phyloP scores from a whole-genome alignment of 345 rosid species.

The Syzygium grande region DNA sequence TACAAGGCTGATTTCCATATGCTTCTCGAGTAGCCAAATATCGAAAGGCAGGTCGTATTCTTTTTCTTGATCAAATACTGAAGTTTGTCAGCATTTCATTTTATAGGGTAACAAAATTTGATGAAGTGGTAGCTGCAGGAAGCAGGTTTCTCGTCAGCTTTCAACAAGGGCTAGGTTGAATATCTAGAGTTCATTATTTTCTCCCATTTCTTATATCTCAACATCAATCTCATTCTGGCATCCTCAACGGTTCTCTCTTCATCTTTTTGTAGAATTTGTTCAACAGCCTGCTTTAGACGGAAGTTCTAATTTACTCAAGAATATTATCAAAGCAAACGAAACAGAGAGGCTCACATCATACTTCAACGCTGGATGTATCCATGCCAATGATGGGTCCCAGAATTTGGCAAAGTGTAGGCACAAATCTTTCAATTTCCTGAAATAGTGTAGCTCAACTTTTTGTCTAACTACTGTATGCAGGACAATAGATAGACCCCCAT shows the following conservation, averaged over 20 bases:
- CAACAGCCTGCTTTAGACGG: constrained; percentile 39
- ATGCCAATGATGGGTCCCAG: constrained; percentile 28
- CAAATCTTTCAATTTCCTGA: not conserved
- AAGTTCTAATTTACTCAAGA: constrained; percentile 41
- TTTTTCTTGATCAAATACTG: not conserved
- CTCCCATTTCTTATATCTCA: not conserved
- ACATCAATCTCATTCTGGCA: not conserved
- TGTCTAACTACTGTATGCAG: not conserved
- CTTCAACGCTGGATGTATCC: constrained; percentile 45
- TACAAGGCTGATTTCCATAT: not conserved
- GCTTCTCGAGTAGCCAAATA: not conserved
- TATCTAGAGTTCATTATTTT: not conserved
- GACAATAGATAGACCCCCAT: not conserved
- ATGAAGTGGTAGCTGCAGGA: constrained; percentile 39
- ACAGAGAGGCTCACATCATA: constrained; percentile 52
- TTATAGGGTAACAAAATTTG: constrained; percentile 48
- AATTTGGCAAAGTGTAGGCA: constrained; percentile 54
- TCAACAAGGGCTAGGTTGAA: constrained; percentile 50
- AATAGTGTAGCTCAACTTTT: not conserved
- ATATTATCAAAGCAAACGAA: constrained; percentile 51
- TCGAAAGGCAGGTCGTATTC: not conserved
- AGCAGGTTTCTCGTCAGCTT: constrained; percentile 30
- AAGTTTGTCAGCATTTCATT: not conserved
- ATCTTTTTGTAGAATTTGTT: constrained; percentile 31
- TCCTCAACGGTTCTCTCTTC: not conserved